These are phyloP conservation scores for Apiotrichum gracile DNA, from an alignment of 1,284 basidiomycete species.

Conservation along the genomic window DNA sequence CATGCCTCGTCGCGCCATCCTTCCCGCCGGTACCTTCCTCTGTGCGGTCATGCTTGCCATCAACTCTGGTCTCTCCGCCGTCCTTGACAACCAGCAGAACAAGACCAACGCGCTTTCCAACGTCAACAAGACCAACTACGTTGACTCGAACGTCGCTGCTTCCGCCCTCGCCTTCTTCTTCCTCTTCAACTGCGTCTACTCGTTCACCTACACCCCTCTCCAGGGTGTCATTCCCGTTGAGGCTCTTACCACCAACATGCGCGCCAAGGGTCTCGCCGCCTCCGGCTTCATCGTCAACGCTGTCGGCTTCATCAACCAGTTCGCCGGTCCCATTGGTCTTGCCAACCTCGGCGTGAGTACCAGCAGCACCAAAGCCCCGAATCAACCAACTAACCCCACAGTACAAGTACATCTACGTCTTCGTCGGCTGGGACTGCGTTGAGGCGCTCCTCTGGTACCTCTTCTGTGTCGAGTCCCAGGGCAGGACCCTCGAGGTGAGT, in stretches of 20 bases:
- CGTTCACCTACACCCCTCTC: constrained; percentile 38
- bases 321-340: constrained; percentile 48
- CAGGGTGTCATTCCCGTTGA: constrained; percentile 76
- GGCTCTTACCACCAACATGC: constrained; percentile 86
- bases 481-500: constrained; percentile 33
- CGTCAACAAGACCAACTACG: neutral
- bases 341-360: constrained; percentile 42
- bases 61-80: constrained; percentile 32
- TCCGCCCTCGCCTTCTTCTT: constrained; percentile 40
- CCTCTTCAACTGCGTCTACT: constrained; percentile 31
- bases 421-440: constrained; percentile 37
- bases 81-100: constrained; percentile 21
- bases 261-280: constrained; percentile 60
- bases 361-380: neutral
- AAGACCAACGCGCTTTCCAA: neutral
- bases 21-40: constrained; percentile 31
- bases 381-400: neutral
- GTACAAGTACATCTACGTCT: constrained; percentile 30
- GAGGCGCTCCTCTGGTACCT: constrained; percentile 42
- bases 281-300: constrained; percentile 50
- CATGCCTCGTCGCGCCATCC: constrained; percentile 29
- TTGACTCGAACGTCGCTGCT: constrained; percentile 1
- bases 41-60: constrained; percentile 31
- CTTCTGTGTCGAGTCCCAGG: constrained; percentile 43
- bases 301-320: constrained; percentile 52